These are phyloP conservation scores for Astrothelium macrocarpum DNA, from an alignment of 495 filamentous ascomycete genomes.

Conservation along the genomic window DNA sequence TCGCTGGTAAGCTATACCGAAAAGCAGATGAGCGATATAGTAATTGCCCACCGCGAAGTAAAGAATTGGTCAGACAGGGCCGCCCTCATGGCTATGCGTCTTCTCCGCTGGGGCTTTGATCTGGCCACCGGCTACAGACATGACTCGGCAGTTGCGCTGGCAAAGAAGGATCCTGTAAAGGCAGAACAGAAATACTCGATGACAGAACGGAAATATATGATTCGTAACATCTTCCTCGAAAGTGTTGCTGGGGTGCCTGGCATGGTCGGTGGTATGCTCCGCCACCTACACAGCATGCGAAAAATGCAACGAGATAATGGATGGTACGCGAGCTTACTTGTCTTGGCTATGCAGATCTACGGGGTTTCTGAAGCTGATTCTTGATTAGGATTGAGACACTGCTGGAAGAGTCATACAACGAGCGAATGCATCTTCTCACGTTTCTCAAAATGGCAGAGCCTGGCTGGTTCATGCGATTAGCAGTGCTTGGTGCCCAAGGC, in stretches of 20 bases:
- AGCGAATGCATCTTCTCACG: constrained; percentile 80
- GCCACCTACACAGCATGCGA: constrained; percentile 75
- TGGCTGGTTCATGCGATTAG: constrained; percentile 75
- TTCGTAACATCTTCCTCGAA: constrained; percentile 85
- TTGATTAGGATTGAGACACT: constrained; percentile 74
- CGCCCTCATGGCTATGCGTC: constrained; percentile 50
- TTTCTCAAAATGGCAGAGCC: constrained; percentile 91
- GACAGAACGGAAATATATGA: constrained; percentile 68
- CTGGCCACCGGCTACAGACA: constrained; percentile 63
- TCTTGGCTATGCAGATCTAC: neutral
- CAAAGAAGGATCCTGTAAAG: constrained; percentile 30
- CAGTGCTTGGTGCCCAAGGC: constrained; percentile 73
- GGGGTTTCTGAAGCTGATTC: neutral
- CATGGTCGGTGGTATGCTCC: constrained; percentile 91
- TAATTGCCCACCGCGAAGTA: constrained; percentile 56
- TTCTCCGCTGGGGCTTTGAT: constrained; percentile 60
- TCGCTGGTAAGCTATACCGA: constrained; percentile 44
- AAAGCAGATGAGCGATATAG: constrained; percentile 53
- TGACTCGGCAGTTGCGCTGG: constrained; percentile 41
- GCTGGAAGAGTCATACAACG: constrained; percentile 89
- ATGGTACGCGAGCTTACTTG: constrained; percentile 44
- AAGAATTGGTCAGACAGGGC: constrained; percentile 58
- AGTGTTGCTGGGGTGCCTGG: constrained; percentile 91
- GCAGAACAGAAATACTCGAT: constrained; percentile 46
- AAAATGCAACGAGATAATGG: constrained; percentile 87